Conservation (phyloP, 306 rosid species). For the Prunus persica region Prunus_persica_NCBIv2 NC_034010.1:25548001-25548500, state of each 20-base stretch:
- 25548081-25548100: constrained; percentile 15
- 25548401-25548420: constrained; percentile 30
- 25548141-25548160: constrained; percentile 16
- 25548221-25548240: background rate
- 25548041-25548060: constrained; percentile 53
- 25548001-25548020: constrained; percentile 18
- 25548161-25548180: constrained; percentile 8
- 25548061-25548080: constrained; percentile 19
- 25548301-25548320: constrained; percentile 37
- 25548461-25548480: background rate
- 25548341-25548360: constrained; percentile 26
- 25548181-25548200: constrained; percentile 27
- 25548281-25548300: background rate
- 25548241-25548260: background rate
- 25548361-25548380: constrained; percentile 19
- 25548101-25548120: constrained; percentile 4
- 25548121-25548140: constrained; percentile 38
- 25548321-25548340: background rate
- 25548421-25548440: constrained; percentile 20
- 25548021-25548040: constrained; percentile 53
- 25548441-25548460: background rate
- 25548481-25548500: background rate
- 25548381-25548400: constrained; percentile 68
- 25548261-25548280: background rate
- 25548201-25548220: constrained; percentile 38